Conservation (phyloP, 2,329 filamentous ascomycete genomes). For the Aspergillus ibericus region DNA sequence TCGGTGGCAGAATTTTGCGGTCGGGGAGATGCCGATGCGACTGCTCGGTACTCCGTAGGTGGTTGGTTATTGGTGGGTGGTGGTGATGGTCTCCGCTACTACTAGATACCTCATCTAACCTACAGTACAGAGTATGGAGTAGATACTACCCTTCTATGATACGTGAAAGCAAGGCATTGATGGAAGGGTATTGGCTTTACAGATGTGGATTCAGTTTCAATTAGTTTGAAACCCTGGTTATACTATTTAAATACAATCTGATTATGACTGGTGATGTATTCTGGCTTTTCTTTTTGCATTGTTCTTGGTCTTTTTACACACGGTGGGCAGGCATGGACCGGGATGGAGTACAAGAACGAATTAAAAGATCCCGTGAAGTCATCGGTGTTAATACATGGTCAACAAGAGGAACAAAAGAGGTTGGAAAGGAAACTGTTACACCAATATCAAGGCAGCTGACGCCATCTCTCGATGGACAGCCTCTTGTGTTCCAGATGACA, state of each 20-base stretch:
- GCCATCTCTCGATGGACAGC: background rate
- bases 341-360: background rate
- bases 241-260: too few species aligned
- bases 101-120: too few species aligned
- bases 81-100: too few species aligned
- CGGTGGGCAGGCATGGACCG: background rate
- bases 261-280: background rate
- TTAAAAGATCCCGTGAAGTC: background rate
- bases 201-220: too few species aligned
- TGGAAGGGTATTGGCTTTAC: too few species aligned
- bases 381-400: too few species aligned
- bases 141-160: too few species aligned
- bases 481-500: background rate
- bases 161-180: too few species aligned
- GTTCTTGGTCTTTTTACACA: background rate
- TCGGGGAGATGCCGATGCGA: slow-evolving; percentile 17
- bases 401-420: background rate
- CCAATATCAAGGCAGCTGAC: background rate
- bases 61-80: background rate
- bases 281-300: background rate
- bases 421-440: background rate
- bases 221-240: too few species aligned
- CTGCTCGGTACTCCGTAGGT: too few species aligned
- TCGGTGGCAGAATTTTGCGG: slow-evolving; percentile 1
- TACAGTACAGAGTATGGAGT: too few species aligned